Conservation (phyloP, 1,284 basidiomycete genomes). For the Apiotrichum porosum region DNA sequence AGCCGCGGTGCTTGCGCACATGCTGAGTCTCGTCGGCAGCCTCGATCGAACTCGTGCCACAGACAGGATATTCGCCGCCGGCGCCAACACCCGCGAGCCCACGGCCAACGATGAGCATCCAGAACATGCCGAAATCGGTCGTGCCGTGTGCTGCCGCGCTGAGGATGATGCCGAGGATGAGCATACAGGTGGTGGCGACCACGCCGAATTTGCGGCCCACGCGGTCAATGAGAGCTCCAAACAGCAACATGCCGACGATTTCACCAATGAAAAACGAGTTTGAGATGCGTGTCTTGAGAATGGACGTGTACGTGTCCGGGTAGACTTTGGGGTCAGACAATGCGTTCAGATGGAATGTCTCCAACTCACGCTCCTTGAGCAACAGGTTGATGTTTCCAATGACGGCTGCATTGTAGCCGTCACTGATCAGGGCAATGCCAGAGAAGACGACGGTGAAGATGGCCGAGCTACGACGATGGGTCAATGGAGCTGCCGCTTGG, state of each 20-base stretch:
- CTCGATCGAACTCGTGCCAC: constrained; percentile 61
- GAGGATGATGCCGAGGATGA: constrained; percentile 29
- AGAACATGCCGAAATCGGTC: constrained; percentile 54
- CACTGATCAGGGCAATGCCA: constrained; percentile 27
- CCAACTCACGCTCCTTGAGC: constrained; percentile 5
- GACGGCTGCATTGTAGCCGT: constrained; percentile 32
- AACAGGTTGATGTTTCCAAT: constrained; percentile 16
- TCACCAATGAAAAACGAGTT: constrained; percentile 29
- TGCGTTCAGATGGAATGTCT: too few species aligned
- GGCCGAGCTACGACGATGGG: neutral
- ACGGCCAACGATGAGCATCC: constrained; percentile 67
- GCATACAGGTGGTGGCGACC: constrained; percentile 25
- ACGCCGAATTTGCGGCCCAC: constrained; percentile 30
- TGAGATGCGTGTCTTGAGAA: constrained; percentile 28
- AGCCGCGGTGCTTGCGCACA: constrained; percentile 55
- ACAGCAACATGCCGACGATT: constrained; percentile 23
- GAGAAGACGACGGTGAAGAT: constrained; percentile 19
- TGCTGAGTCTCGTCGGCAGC: constrained; percentile 63
- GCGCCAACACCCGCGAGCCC: constrained; percentile 67
- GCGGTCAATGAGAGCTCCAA: constrained; percentile 28
- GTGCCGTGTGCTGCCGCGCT: constrained; percentile 20
- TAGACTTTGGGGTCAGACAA: constrained; percentile 12
- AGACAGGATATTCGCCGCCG: constrained; percentile 71
- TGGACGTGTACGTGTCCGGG: constrained; percentile 14
- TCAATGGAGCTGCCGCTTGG: constrained; percentile 4